phyloP scores from a whole-genome alignment of 2,329 filamentous ascomycete species.

The Cercospora sojina region DNA sequence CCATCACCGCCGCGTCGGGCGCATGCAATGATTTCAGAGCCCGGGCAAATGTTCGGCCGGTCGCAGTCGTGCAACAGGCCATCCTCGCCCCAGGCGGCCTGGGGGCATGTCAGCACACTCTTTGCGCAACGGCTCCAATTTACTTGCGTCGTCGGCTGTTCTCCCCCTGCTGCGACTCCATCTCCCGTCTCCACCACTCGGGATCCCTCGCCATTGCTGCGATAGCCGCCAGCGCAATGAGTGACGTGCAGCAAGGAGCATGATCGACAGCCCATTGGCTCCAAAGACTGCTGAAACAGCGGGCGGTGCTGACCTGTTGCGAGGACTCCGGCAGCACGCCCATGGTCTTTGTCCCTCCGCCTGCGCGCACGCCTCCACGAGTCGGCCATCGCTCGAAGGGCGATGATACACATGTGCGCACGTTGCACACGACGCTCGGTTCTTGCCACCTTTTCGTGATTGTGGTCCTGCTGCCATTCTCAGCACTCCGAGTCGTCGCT shows the following conservation, averaged over 20 bases:
- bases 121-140: constrained; percentile 12
- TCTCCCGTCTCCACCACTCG: constrained; percentile 4
- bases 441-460: constrained; percentile 10
- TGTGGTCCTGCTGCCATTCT: constrained; percentile 19
- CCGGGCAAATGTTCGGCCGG: constrained; percentile 3
- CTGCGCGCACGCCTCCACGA: background rate
- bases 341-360: constrained; percentile 8
- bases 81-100: background rate
- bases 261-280: constrained; percentile 5
- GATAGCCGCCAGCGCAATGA: constrained; percentile 6
- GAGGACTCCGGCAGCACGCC: background rate
- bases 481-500: constrained; percentile 17
- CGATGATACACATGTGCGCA: constrained; percentile 18
- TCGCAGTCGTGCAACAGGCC: constrained; percentile 1
- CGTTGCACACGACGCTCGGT: constrained; percentile 18
- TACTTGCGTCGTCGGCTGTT: constrained; percentile 10
- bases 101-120: background rate
- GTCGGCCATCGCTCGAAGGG: background rate
- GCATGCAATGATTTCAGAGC: background rate
- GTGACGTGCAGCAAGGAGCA: constrained; percentile 16
- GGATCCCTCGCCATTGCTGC: background rate
- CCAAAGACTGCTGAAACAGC: constrained; percentile 3
- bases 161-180: background rate
- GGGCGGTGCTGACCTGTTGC: constrained; percentile 10
- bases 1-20: background rate